Conservation (phyloP, 192 early-diverging fungal genomes). For the Linnemannia hyalina region DNA sequence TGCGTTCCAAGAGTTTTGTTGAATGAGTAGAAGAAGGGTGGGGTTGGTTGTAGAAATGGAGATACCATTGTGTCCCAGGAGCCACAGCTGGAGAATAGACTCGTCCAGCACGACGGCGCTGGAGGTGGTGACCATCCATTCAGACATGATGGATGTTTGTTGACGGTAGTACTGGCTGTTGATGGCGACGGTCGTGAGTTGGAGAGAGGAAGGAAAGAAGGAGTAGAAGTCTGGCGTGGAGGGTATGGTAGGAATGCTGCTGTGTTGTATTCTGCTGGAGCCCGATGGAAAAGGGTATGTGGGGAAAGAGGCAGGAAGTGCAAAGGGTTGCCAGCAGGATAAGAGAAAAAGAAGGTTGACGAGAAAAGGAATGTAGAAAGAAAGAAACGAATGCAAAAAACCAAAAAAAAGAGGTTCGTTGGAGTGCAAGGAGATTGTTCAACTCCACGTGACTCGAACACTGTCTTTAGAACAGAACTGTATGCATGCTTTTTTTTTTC, state of each 20-base stretch:
- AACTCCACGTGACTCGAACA: too few species aligned
- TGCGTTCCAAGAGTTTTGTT: background rate
- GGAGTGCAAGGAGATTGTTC: too few species aligned
- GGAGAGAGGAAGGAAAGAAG: background rate
- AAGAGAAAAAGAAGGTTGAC: constrained; percentile 5
- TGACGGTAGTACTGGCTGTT: constrained; percentile 3
- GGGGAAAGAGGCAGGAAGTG: background rate
- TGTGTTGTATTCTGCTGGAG: background rate
- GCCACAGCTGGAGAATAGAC: constrained; percentile 52
- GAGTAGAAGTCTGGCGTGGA: background rate
- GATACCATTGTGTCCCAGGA: constrained; percentile 47
- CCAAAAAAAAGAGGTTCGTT: background rate
- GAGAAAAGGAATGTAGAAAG: too few species aligned
- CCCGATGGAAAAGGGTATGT: background rate
- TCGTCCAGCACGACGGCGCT: constrained; percentile 56
- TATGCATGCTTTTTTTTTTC: too few species aligned
- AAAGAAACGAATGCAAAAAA: background rate
- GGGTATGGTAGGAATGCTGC: background rate
- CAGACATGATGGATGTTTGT: constrained; percentile 41
- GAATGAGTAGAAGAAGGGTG: background rate
- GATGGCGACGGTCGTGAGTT: background rate
- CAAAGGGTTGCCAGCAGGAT: background rate
- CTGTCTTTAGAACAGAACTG: too few species aligned
- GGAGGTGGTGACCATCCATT: constrained; percentile 54
- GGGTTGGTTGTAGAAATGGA: background rate